These are phyloP conservation scores for Rosa hybrid DNA, from an alignment of 331 rosid species.

Conservation along the genomic window DNA sequence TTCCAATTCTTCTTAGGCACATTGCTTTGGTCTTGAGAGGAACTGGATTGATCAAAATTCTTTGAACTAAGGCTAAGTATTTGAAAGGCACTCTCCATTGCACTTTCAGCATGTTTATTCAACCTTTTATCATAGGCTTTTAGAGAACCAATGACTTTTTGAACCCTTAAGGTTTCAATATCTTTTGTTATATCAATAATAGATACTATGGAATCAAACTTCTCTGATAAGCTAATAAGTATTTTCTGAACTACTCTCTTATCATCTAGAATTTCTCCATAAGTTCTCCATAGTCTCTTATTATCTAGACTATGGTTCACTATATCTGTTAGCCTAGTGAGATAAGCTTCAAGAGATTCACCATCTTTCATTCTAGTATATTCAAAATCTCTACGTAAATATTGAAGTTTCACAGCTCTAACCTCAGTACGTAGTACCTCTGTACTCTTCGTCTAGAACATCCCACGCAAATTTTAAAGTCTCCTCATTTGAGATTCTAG, in stretches of 20 bases:
- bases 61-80: neutral
- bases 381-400: neutral
- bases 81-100: neutral
- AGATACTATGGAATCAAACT: neutral
- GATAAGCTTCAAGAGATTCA: neutral
- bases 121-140: neutral
- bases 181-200: neutral
- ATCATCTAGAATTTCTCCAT: neutral
- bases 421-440: neutral
- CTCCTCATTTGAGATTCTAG: neutral
- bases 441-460: neutral
- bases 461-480: neutral
- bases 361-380: neutral
- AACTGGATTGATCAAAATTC: neutral
- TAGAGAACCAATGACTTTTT: neutral
- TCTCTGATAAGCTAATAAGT: neutral
- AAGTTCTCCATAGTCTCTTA: neutral
- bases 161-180: neutral
- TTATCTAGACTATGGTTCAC: neutral
- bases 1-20: neutral
- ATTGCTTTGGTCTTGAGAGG: neutral
- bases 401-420: neutral
- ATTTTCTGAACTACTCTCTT: neutral
- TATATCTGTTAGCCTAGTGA: neutral
- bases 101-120: neutral